These are phyloP conservation scores for Suhomyces sp. DNA, from an alignment of 805 yeast genomes.

Conservation along the genomic window DNA sequence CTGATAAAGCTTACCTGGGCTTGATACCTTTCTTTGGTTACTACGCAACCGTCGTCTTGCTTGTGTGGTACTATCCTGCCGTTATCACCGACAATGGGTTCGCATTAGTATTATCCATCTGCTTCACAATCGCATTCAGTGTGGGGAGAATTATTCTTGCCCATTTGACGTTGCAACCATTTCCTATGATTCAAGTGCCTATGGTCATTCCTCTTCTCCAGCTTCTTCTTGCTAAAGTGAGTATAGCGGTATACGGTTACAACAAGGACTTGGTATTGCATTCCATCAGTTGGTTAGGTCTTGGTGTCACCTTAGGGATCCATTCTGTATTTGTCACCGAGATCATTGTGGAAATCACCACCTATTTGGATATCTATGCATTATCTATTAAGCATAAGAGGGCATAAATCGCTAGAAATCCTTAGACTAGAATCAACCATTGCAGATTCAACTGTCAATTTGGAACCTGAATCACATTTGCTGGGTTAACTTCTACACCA, in stretches of 20 bases:
- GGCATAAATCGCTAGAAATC: constrained; percentile 20
- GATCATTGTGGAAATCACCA: constrained; percentile 75
- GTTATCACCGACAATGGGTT: constrained; percentile 44
- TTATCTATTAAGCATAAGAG: constrained; percentile 79
- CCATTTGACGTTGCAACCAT: constrained; percentile 76
- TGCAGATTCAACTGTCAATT: background rate
- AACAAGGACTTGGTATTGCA: constrained; percentile 44
- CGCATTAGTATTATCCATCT: constrained; percentile 68
- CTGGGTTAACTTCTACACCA: too few species aligned
- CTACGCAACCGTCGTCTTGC: constrained; percentile 46
- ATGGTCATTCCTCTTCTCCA: constrained; percentile 63
- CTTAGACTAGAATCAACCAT: background rate
- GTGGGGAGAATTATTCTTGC: constrained; percentile 92
- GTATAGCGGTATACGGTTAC: constrained; percentile 37
- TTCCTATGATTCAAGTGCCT: constrained; percentile 73
- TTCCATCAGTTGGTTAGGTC: constrained; percentile 62
- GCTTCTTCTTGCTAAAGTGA: constrained; percentile 32
- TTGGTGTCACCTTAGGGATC: constrained; percentile 64
- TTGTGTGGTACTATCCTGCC: constrained; percentile 53
- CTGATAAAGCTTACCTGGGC: constrained; percentile 49
- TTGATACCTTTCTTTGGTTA: constrained; percentile 67
- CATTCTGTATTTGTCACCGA: constrained; percentile 74
- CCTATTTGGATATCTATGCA: constrained; percentile 81
- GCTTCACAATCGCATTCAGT: constrained; percentile 72
- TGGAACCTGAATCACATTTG: too few species aligned